A percentile compares a stretch with the other conserved stretches of the same genome.
Evolutionary conservation across 192 early-diverging fungal genomes (phyloP).

Genomic region (Entomortierella chlamydospora): DNA sequence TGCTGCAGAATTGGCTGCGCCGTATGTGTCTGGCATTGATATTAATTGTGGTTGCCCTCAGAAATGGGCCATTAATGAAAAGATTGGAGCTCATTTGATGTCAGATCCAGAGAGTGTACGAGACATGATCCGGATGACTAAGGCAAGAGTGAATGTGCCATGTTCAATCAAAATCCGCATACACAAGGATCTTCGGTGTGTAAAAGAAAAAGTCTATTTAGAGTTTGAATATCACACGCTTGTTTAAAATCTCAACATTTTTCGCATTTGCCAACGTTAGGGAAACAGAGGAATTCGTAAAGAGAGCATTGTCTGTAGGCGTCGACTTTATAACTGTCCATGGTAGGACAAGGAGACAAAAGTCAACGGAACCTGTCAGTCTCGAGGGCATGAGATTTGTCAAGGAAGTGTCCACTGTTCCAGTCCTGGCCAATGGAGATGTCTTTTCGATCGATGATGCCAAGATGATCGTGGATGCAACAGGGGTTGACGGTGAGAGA

Average conservation of each 20-base stretch:
- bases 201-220: not conserved
- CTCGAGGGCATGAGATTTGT: slow-evolving; percentile 85
- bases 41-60: slow-evolving; percentile 98
- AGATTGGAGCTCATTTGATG: slow-evolving; percentile 89
- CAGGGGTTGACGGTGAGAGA: slow-evolving; percentile 86
- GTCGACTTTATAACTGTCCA: slow-evolving; percentile 93
- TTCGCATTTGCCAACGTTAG: slow-evolving; percentile 23
- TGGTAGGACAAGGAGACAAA: slow-evolving; percentile 86
- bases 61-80: slow-evolving; percentile 92
- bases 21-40: slow-evolving; percentile 79
- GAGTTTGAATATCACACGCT: too few species aligned
- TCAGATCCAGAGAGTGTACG: slow-evolving; percentile 89
- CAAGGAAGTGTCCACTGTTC: slow-evolving; percentile 82
- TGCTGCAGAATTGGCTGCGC: slow-evolving; percentile 85
- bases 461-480: slow-evolving; percentile 76
- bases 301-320: slow-evolving; percentile 85
- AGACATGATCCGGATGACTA: slow-evolving; percentile 89
- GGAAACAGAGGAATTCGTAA: slow-evolving; percentile 88
- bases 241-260: too few species aligned
- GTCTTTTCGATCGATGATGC: slow-evolving; percentile 84
- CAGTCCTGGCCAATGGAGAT: slow-evolving; percentile 91
- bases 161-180: slow-evolving; percentile 91
- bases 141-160: slow-evolving; percentile 73
- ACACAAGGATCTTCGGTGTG: slow-evolving; percentile 73
- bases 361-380: slow-evolving; percentile 84